Conservation (phyloP, 202 grass and related monocot genomes). For the Panicum virgatum region DNA sequence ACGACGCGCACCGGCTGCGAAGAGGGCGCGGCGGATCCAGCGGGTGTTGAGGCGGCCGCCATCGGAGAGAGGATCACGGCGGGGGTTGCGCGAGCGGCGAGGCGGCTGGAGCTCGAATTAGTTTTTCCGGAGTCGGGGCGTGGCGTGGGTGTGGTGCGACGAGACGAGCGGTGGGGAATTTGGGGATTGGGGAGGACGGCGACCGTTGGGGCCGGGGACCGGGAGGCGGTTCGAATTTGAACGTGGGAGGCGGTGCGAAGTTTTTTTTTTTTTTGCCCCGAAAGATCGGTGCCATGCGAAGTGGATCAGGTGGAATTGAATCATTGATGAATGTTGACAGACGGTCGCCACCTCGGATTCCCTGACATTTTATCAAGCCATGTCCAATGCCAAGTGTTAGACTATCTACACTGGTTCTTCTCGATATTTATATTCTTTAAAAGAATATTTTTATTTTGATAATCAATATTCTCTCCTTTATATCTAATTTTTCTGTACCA, state of each 20-base stretch:
- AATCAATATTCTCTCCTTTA: too few species aligned
- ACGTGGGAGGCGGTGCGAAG: not conserved
- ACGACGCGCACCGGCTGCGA: conserved; percentile 66
- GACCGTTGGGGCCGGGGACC: conserved; percentile 38
- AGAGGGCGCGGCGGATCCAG: not conserved
- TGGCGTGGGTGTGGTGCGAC: not conserved
- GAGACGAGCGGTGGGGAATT: not conserved
- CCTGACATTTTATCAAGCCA: too few species aligned
- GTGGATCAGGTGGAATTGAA: too few species aligned
- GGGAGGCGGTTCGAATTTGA: conserved; percentile 65
- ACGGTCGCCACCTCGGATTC: too few species aligned
- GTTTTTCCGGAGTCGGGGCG: not conserved
- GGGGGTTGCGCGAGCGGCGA: not conserved
- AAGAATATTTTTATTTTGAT: too few species aligned
- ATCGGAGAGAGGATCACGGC: conserved; percentile 35
- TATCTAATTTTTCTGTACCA: too few species aligned
- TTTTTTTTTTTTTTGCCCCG: too few species aligned
- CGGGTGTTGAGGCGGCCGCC: conserved; percentile 11
- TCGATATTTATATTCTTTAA: too few species aligned
- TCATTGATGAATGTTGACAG: not conserved
- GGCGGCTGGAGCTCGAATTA: not conserved
- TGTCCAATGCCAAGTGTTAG: too few species aligned
- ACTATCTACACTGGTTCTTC: too few species aligned
- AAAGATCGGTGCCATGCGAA: too few species aligned
- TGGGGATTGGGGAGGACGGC: not conserved